Evolutionary conservation across 208 protist genomes (phyloP), one percentile per base, ranked within the genome.

Genomic region (Leptomonas seymouri): DNA sequence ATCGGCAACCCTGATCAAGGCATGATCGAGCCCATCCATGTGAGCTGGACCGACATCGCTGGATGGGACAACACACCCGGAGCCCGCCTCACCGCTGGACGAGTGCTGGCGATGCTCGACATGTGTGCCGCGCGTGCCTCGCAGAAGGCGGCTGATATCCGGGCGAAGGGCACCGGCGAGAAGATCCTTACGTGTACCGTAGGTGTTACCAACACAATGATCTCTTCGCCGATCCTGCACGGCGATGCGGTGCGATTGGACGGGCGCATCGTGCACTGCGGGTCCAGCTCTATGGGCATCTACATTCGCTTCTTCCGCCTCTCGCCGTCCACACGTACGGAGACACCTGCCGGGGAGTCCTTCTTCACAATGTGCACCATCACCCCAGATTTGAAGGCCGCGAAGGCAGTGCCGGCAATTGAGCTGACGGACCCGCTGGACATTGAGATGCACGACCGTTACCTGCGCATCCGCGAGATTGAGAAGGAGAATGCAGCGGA

Each of bases 351-450:
- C 18, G 90, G 88, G 1, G 82, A 95, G 70, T 89, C 87, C 34
- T 96, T 92, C 68, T 96, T 95, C 62, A 93, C 91, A 23, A 96
- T 97, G 90, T 90, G 95, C 31, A 72, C 84, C 62, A 93, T 97
- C 67, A 93, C 87, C 15, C 67, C 78, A 6, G 81, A 91, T 49
- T 63, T 96, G 18, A 81, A 84, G 49, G 81, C 93, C 6, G 78
- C 91, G 44, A 95, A 94, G 73, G 78, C 89, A 21, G 84, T 96
- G 41, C 91, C 93, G 25, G 78, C 85, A 28, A 87, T 96, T 62
- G 82, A 90, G 54, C 69, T 95, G 51, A 90, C 81, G 3, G 84
- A 90, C 45, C 63, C 78, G 7, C 53, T 85, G 0, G 91, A 96
- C 62, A 83, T 94, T 36, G 79, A 65, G 25, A 71, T 85, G 59